These are phyloP conservation scores for Linum usitatissimum DNA, from an alignment of 345 rosid genomes.

Conservation along the genomic window DNA sequence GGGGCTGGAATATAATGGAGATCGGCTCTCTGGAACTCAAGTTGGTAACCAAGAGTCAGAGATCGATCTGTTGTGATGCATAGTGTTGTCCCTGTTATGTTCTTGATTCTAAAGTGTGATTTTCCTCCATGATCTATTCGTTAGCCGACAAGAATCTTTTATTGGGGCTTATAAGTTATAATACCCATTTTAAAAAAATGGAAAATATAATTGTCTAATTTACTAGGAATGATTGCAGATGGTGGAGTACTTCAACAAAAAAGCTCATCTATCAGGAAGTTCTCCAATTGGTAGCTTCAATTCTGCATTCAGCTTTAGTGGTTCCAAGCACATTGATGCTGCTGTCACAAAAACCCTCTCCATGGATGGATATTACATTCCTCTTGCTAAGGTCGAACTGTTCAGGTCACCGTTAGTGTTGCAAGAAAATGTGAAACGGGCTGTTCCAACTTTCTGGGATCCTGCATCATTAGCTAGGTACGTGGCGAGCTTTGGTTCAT, in stretches of 20 bases:
- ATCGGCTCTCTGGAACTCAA: too few species aligned
- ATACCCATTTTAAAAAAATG: neutral
- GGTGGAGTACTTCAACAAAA: conserved; percentile 47
- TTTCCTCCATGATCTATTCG: neutral
- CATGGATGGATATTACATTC: conserved; percentile 48
- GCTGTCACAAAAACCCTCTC: conserved; percentile 50
- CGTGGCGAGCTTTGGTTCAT: neutral
- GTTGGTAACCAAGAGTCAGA: too few species aligned
- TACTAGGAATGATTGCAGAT: conserved; percentile 31
- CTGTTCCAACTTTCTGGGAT: conserved; percentile 52
- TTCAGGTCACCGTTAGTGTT: conserved; percentile 26
- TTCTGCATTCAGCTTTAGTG: conserved; percentile 55
- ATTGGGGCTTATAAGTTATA: neutral
- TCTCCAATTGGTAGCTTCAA: conserved; percentile 55
- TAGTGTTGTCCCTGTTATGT: neutral
- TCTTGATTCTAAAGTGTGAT: conserved; percentile 2
- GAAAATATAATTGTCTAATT: neutral
- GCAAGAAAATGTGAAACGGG: conserved; percentile 41
- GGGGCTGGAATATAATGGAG: too few species aligned
- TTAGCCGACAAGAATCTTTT: neutral
- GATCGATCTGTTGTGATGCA: neutral
- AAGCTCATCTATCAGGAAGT: conserved; percentile 38
- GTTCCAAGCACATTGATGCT: conserved; percentile 45
- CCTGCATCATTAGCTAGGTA: conserved; percentile 60
- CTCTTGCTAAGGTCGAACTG: conserved; percentile 51